Evolutionary conservation across 1,284 basidiomycete species (phyloP).

Genomic region (Mycena citricolor): DNA sequence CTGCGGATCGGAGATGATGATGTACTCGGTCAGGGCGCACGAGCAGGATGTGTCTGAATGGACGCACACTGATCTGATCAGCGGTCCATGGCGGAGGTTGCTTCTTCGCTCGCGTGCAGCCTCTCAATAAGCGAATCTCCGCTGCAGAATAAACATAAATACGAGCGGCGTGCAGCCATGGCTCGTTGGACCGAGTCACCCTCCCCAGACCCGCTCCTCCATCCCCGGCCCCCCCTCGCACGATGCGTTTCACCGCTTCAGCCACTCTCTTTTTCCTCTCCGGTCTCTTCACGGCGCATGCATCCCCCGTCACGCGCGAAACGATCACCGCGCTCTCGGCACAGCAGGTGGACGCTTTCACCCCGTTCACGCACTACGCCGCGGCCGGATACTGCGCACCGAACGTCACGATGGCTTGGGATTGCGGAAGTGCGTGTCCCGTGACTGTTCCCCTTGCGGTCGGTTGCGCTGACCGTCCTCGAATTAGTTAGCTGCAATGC

Average conservation of each 20-base stretch:
- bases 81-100: too few species aligned
- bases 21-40: too few species aligned
- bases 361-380: conserved; percentile 54
- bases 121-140: too few species aligned
- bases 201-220: too few species aligned
- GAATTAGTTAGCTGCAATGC: conserved; percentile 51
- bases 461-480: conserved; percentile 30
- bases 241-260: conserved; percentile 1
- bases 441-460: conserved; percentile 23
- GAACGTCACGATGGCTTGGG: conserved; percentile 46
- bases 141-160: too few species aligned
- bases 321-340: conserved; percentile 40
- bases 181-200: too few species aligned
- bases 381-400: conserved; percentile 53
- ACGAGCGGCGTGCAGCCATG: too few species aligned
- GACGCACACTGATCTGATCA: too few species aligned
- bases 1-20: too few species aligned
- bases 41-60: too few species aligned
- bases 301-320: conserved; percentile 27
- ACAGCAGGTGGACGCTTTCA: conserved; percentile 45
- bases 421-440: conserved; percentile 50
- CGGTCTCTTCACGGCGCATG: conserved; percentile 15
- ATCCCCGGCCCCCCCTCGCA: too few species aligned
- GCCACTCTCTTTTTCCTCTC: conserved; percentile 7
- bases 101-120: too few species aligned